These are phyloP conservation scores for Irpex sp. DNA, from an alignment of 1,284 basidiomycete genomes.

Conservation along the genomic window DNA sequence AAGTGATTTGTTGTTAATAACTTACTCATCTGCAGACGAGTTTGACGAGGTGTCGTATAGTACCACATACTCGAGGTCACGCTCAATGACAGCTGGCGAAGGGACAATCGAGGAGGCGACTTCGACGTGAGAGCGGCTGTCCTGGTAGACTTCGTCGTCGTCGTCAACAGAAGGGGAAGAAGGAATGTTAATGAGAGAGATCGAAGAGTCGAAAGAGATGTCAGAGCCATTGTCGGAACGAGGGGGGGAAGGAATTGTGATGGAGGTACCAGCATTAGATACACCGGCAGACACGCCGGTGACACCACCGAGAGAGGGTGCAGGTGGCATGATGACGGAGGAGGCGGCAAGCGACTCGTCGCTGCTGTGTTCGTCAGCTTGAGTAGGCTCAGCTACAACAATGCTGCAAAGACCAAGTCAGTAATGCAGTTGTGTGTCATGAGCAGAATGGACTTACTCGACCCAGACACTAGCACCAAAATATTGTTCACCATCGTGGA, in stretches of 20 bases:
- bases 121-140: slow-evolving; percentile 42
- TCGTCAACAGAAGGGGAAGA: slow-evolving; percentile 35
- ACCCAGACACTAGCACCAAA: slow-evolving; percentile 78
- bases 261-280: background rate
- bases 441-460: slow-evolving; percentile 41
- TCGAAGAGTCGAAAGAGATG: slow-evolving; percentile 46
- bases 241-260: slow-evolving; percentile 31
- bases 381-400: slow-evolving; percentile 50
- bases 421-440: slow-evolving; percentile 9
- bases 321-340: slow-evolving; percentile 61
- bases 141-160: slow-evolving; percentile 48
- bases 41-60: slow-evolving; percentile 53
- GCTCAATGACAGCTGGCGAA: slow-evolving; percentile 20
- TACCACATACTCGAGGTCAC: slow-evolving; percentile 58
- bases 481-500: slow-evolving; percentile 51
- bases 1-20: background rate
- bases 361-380: slow-evolving; percentile 29
- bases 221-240: slow-evolving; percentile 41
- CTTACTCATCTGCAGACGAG: slow-evolving; percentile 43
- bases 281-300: slow-evolving; percentile 15
- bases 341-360: slow-evolving; percentile 58
- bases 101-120: slow-evolving; percentile 8
- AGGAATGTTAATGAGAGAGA: slow-evolving; percentile 58
- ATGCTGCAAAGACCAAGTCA: slow-evolving; percentile 38
- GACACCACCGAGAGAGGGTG: slow-evolving; percentile 16